These are phyloP conservation scores for Brassica incana DNA, from an alignment of 345 rosid genomes.

Conservation along the genomic window DNA sequence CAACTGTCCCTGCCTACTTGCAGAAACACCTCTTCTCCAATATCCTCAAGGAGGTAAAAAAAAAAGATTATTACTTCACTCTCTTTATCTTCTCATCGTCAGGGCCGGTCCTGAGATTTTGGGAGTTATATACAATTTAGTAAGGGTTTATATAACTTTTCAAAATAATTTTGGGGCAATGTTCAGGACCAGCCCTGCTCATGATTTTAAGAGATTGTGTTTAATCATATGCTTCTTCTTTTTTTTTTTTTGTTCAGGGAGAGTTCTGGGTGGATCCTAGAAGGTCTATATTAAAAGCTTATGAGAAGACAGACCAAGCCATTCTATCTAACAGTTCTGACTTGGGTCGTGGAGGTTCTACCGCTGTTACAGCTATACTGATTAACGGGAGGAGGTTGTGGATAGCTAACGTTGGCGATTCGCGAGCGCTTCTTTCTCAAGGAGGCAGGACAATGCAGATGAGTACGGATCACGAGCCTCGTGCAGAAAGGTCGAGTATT, in stretches of 20 bases:
- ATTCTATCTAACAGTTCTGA: conserved; percentile 66
- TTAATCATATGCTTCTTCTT: background rate
- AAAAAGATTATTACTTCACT: background rate
- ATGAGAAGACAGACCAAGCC: conserved; percentile 75
- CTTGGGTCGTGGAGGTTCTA: conserved; percentile 78
- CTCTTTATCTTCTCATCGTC: background rate
- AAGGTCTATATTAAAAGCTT: conserved; percentile 68
- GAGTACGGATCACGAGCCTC: conserved; percentile 77
- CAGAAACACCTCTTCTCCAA: conserved; percentile 68
- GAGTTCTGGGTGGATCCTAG: conserved; percentile 71
- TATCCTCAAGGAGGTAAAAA: conserved; percentile 66
- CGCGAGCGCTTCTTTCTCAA: conserved; percentile 64
- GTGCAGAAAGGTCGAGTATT: conserved; percentile 67
- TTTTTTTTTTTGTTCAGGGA: conserved; percentile 43
- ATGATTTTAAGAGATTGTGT: background rate
- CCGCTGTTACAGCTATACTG: conserved; percentile 81
- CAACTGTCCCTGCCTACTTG: conserved; percentile 61
- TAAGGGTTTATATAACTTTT: too few species aligned
- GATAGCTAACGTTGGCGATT: conserved; percentile 79
- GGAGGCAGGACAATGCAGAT: conserved; percentile 53
- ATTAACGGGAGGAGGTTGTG: conserved; percentile 58
- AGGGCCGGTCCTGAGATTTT: too few species aligned
- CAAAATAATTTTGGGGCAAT: background rate
- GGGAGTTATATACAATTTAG: too few species aligned
- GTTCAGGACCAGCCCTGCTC: too few species aligned